Evolutionary conservation across 176 grass and related monocot species (phyloP), one percentile per base, ranked within the genome.

Genomic region (Elaeis guineensis): DNA sequence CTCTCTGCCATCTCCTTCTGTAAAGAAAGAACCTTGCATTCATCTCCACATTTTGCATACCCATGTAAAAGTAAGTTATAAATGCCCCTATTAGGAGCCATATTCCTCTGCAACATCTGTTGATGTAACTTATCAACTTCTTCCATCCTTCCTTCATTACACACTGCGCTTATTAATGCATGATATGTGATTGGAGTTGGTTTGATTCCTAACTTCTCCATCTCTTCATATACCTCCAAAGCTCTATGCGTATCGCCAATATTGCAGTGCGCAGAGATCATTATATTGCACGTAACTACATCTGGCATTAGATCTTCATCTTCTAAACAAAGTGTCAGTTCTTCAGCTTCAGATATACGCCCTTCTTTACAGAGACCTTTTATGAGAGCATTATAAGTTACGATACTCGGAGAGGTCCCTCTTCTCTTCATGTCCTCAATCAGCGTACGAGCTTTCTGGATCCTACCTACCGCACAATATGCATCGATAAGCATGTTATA

Each of bases 361-460:
- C 77, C 79, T 29, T 20, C 59, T 51, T 56, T 63, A 67, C 70
- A 89, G 64, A 89, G 81, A 25, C 80, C 77, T 72, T 84, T 89
- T 72, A 89, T 65, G n/a, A 89, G 51, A 63, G 73, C 66, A 69
- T 89, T 89, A 61, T 81, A 84, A 19, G 86, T 89, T 32, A 81
- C 61, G 58, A 80, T 71, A 84, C 65, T 81, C 51, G 70, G 77
- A 67, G 77, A 74, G 61, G 84, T 28, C 20, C 86, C 80, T 54
- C 8, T 71, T 49, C 18, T 78, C 58, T 78, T 84, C 80, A 84
- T 89, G 51, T 78, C 76, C 23, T 81, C 69, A 55, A 18, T 52
- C 52, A 77, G 50, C 59, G 39, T 7, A 58, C 64, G 63, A 75
- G 74, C 77, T 23, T 77, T 81, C 12, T 80, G 57, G 50, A 48